Evolutionary conservation across 768 basidiomycete genomes (phyloP).

Genomic region (Calocybe gangraenosa): DNA sequence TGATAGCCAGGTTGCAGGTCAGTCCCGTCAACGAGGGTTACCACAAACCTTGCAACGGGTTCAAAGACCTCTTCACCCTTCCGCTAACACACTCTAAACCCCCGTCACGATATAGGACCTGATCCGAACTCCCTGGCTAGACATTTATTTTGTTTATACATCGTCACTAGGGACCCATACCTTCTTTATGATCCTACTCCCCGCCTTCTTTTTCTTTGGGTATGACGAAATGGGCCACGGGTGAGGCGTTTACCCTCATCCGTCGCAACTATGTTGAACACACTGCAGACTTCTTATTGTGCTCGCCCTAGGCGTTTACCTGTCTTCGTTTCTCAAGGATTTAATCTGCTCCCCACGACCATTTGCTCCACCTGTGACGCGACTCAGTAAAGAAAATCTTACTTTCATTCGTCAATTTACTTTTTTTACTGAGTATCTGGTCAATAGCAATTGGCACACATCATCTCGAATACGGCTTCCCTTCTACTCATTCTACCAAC

Average conservation of each 20-base stretch:
- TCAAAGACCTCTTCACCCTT: too few relatives aligned
- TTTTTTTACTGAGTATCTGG: background rate
- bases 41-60: too few relatives aligned
- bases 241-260: slow-evolving; percentile 37
- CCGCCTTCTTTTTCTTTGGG: slow-evolving; percentile 88
- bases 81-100: too few relatives aligned
- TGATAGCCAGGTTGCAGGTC: slow-evolving; percentile 70
- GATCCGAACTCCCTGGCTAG: slow-evolving; percentile 64
- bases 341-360: slow-evolving; percentile 88
- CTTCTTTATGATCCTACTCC: slow-evolving; percentile 90
- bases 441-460: slow-evolving; percentile 66
- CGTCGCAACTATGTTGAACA: background rate
- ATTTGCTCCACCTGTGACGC: slow-evolving; percentile 85
- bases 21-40: slow-evolving; percentile 8
- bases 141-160: slow-evolving; percentile 80
- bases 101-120: slow-evolving; percentile 31
- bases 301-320: slow-evolving; percentile 77
- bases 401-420: background rate
- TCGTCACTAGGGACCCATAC: slow-evolving; percentile 82
- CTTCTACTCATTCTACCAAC: slow-evolving; percentile 93
- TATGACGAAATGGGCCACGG: slow-evolving; percentile 64
- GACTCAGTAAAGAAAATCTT: slow-evolving; percentile 60
- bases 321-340: slow-evolving; percentile 87
- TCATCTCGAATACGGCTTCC: slow-evolving; percentile 92
- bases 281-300: slow-evolving; percentile 57